Base-by-base conservation (phyloP, 306 rosid species). In the Vachellia collinsii region DNA sequence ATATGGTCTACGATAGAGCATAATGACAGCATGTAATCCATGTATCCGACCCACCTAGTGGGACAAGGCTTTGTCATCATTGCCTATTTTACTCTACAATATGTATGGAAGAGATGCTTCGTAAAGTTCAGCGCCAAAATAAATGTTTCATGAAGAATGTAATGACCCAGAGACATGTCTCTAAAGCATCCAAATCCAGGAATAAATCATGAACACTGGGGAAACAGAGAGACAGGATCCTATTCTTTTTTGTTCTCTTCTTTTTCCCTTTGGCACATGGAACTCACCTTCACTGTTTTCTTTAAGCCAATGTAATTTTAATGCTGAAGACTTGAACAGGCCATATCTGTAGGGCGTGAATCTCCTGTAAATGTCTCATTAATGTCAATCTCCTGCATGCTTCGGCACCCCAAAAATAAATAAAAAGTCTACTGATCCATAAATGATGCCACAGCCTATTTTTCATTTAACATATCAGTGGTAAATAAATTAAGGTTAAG, bases 331-430 rank as follows among this genome's bases (percentile, higher is more conserved):
- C 77, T 68, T 77, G 79, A 78, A 80, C 88, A 91, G 78, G 73
- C 83, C 68, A 73, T 80, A 78, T 36, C 80, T 87, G 87, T 85
- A 43, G 42, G 86, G 85, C 42, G 50, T 43, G 34, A 76, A 69
- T 82, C 87, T 87, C 92, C 97, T 90, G 91, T 76, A 86, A 80
- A 81, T 66, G 80, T 71, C 53, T 19, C 13, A 23, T 70, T 74
- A 70, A 78, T n/a, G 36, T 66, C 62, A 77, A 79, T 66, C 43
- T 80, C 77, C 23, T n/a, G n/a, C n/a, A n/a, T n/a, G n/a, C n/a
- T 13, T 58, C 44, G 53, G 46, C 80, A 46, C 39, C 61, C 76
- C 14, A 63, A 53, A 43, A 43, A 76, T 56, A 36, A 4, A 20
- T 22, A 29, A 58, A 42, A 53, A 4, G 5, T 22, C n/a, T n/a